These are phyloP conservation scores for Sequoia sempervirens DNA, from an alignment of 75 land plant species.

Conservation along the genomic window DNA sequence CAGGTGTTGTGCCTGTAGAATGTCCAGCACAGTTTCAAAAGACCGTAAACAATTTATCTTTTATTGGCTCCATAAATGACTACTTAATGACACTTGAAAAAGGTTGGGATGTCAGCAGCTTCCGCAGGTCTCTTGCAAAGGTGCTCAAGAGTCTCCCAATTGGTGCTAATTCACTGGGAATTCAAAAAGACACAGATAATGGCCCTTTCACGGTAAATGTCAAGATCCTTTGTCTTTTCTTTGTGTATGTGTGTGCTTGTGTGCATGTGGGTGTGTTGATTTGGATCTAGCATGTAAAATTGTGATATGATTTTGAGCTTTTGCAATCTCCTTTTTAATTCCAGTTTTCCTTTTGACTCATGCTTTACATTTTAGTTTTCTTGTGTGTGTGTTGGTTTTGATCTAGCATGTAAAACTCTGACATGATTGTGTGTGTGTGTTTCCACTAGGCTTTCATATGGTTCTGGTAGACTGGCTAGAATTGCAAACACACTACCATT, in stretches of 20 bases:
- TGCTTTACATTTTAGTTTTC: not conserved
- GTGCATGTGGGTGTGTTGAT: not conserved
- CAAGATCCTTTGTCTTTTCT: not conserved
- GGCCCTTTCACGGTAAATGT: constrained; percentile 64
- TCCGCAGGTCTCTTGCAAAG: constrained; percentile 64
- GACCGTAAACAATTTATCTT: constrained; percentile 32
- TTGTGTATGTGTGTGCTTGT: not conserved
- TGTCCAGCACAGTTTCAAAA: constrained; percentile 57
- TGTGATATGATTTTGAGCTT: not conserved
- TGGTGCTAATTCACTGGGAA: constrained; percentile 27
- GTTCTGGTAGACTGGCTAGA: no score
- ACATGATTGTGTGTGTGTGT: not conserved
- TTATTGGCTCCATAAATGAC: constrained; percentile 63
- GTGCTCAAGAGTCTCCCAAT: constrained; percentile 66
- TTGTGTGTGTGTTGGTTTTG: not conserved
- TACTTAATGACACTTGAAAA: constrained; percentile 60
- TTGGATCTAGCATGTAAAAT: not conserved
- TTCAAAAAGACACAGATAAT: constrained; percentile 58
- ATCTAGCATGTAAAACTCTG: not conserved
- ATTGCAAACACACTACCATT: no score
- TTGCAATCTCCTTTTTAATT: not conserved
- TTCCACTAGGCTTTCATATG: no score
- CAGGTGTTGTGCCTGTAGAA: constrained; percentile 83
- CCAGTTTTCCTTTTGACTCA: not conserved
- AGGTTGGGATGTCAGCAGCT: constrained; percentile 74